phyloP scores from a whole-genome alignment of 2,329 filamentous ascomycete species.

The Trichoderma gracile region DNA sequence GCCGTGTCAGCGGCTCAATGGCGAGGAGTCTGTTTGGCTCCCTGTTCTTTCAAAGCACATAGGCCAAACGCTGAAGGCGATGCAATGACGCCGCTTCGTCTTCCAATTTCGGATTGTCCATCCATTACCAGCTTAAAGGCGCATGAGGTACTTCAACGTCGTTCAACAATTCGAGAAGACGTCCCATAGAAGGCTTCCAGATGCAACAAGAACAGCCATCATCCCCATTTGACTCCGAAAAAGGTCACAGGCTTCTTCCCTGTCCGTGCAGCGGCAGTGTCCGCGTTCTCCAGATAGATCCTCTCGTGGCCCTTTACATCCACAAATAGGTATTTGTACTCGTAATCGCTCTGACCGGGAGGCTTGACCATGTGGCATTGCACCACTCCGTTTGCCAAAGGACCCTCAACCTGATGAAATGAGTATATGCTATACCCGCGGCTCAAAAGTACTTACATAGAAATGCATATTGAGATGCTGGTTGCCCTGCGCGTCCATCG shows the following conservation, averaged over 20 bases:
- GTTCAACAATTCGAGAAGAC: neutral
- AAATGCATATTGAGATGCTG: constrained; percentile 86
- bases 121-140: too few species aligned
- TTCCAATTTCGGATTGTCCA: too few species aligned
- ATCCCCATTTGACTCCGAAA: constrained; percentile 62
- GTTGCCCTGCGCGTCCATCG: constrained; percentile 71
- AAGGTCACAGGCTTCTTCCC: constrained; percentile 53
- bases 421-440: neutral
- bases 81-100: too few species aligned
- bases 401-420: constrained; percentile 68
- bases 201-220: neutral
- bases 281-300: constrained; percentile 65
- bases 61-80: too few species aligned
- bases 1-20: too few species aligned
- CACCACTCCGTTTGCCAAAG: constrained; percentile 70
- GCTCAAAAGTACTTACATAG: constrained; percentile 56
- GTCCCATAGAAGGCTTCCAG: too few species aligned
- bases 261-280: constrained; percentile 41
- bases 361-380: constrained; percentile 75
- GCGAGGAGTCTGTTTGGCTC: neutral
- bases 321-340: constrained; percentile 78
- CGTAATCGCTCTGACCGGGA: constrained; percentile 64
- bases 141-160: neutral
- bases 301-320: constrained; percentile 72
- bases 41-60: too few species aligned